Evolutionary conservation across 2,329 filamentous ascomycete genomes (phyloP).

Genomic region (Alternaria incomplexa): DNA sequence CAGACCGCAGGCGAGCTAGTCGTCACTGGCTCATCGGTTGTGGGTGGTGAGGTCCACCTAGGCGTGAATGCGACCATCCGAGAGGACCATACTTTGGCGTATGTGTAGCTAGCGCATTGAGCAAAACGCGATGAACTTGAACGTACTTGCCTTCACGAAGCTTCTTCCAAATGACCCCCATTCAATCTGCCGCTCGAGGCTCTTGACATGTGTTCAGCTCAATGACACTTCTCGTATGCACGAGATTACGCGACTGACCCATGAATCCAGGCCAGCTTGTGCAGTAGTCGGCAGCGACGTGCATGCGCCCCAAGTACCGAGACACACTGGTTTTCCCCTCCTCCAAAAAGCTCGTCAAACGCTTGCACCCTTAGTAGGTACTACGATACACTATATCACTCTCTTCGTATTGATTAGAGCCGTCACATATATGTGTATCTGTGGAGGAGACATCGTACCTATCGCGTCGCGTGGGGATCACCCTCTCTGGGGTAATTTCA

Average conservation of each 20-base stretch:
- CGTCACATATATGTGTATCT: neutral
- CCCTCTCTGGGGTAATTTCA: conserved; percentile 1
- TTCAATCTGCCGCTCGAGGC: neutral
- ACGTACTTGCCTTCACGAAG: neutral
- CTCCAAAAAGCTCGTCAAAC: neutral
- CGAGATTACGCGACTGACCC: neutral
- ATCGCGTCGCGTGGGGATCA: conserved; percentile 2
- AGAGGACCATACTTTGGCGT: conserved; percentile 75
- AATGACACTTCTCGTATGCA: neutral
- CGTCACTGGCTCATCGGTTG: conserved; percentile 75
- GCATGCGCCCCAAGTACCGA: neutral
- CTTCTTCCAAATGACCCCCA: neutral
- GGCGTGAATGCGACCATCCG: conserved; percentile 70
- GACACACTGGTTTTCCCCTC: neutral
- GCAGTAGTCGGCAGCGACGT: neutral
- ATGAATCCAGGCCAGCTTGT: neutral
- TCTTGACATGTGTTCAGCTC: neutral
- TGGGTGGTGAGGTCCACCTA: conserved; percentile 68
- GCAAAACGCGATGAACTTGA: neutral
- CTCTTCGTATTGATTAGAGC: neutral
- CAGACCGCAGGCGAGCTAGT: conserved; percentile 63
- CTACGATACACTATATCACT: neutral
- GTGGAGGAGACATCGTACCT: neutral
- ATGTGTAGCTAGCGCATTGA: conserved; percentile 31
- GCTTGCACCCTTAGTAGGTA: neutral